Evolutionary conservation across 2,329 filamentous ascomycete genomes (phyloP), one percentile per base, ranked within the genome.

Genomic region (Epichloe sibirici): DNA sequence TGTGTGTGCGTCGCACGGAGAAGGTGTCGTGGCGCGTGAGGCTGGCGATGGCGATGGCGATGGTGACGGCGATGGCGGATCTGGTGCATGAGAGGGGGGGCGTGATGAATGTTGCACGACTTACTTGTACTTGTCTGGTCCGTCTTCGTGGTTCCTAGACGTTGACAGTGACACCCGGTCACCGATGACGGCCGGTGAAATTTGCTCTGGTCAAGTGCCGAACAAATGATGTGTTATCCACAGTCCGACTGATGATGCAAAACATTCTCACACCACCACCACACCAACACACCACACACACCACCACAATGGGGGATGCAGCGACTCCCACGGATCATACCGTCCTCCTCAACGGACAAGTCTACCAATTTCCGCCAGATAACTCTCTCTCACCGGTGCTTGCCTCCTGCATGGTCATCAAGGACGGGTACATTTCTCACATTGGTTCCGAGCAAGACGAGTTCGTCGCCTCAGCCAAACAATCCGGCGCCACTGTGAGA

Each of bases 351-450:
- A 58, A 61, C 15, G 60, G 57, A 17, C 55, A 52, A 35, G 53
- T 62, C 9, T 61, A 58, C 47, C 57, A 56, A 34, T 56, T 57
- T 4, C 45, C 54, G 4, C 7, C 48, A 4, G 46, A 50, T 23
- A 23, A 44, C 5, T n/a, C 48, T 2, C 39, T 42, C 5, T 23
- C 44, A 3, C 53, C 56, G 9, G 47, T 13, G 39, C 57, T 61
- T 51, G 53, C 58, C 15, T 51, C 57, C 42, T 56, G 64, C 55
- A 64, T 71, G 59, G 60, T 69, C 40, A 58, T 71, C 37, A 57
- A 62, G 51, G 61, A 66, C 51, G 67, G 67, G 17, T 49, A 62
- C 40, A 67, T 71, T 50, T 57, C 62, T 12, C 62, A 66, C 31
- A 59, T 71, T 51, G 69, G 69, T 5, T 56, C 65, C 5, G 58